These are phyloP conservation scores for Sporothrix pallida DNA, from an alignment of 2,329 filamentous ascomycete genomes.

Conservation along the genomic window DNA sequence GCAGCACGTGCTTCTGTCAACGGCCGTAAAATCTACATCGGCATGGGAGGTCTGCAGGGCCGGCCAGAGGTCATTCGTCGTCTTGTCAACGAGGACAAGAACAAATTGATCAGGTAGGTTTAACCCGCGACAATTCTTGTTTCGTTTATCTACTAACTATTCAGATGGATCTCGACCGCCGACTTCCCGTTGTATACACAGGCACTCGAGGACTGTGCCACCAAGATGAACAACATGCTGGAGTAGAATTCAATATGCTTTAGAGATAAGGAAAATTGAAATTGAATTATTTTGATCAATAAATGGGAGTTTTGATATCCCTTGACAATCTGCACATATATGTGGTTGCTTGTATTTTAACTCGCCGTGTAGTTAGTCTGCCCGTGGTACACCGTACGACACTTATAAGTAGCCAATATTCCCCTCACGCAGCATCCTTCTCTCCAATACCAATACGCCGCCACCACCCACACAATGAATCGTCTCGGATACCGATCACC, in stretches of 20 bases:
- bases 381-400: too few relatives aligned
- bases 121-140: neutral
- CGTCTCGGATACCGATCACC: slow-evolving; percentile 9
- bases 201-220: slow-evolving; percentile 14
- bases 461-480: neutral
- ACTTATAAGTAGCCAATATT: too few relatives aligned
- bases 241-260: neutral
- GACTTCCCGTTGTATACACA: slow-evolving; percentile 21
- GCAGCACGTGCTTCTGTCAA: slow-evolving; percentile 19
- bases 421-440: neutral
- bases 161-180: slow-evolving; percentile 6
- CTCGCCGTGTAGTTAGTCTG: too few relatives aligned
- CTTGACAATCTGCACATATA: too few relatives aligned
- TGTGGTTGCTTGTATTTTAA: too few relatives aligned
- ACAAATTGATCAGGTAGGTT: slow-evolving; percentile 20
- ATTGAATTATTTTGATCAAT: too few relatives aligned
- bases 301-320: too few relatives aligned
- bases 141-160: neutral
- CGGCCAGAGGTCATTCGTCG: slow-evolving; percentile 13
- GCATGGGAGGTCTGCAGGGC: slow-evolving; percentile 25
- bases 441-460: neutral
- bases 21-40: slow-evolving; percentile 22
- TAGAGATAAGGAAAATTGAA: neutral
- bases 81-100: slow-evolving; percentile 23
- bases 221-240: slow-evolving; percentile 16